These are phyloP conservation scores for Casuarina glauca DNA, from an alignment of 306 rosid species.

Conservation along the genomic window DNA sequence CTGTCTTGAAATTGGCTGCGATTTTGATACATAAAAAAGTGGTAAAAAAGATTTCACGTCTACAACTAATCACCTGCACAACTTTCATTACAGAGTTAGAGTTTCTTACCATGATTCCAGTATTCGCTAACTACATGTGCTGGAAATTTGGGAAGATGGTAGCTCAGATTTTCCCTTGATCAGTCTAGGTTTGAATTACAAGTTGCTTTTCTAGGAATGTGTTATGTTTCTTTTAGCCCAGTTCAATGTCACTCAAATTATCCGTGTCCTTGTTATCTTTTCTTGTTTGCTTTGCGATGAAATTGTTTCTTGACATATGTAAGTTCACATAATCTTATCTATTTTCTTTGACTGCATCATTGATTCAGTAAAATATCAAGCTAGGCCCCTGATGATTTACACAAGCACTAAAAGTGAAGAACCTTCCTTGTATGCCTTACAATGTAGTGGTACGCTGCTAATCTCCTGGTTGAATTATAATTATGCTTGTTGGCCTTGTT, in stretches of 20 bases:
- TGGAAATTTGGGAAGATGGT: constrained; percentile 95
- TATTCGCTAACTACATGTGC: constrained; percentile 80
- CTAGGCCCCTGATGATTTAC: constrained; percentile 80
- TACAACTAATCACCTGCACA: constrained; percentile 22
- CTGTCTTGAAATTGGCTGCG: background rate
- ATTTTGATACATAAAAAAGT: background rate
- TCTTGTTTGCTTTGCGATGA: background rate
- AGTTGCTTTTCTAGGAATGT: constrained; percentile 25
- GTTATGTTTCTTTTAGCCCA: constrained; percentile 20
- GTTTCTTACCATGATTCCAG: constrained; percentile 86
- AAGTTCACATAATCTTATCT: constrained; percentile 8
- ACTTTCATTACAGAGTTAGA: constrained; percentile 67
- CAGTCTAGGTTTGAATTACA: constrained; percentile 66
- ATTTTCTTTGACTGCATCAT: constrained; percentile 29
- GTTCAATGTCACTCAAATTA: constrained; percentile 11
- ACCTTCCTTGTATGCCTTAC: constrained; percentile 83
- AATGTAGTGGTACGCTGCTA: constrained; percentile 66
- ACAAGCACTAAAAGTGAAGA: constrained; percentile 90
- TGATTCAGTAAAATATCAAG: constrained; percentile 89
- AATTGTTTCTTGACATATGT: constrained; percentile 3
- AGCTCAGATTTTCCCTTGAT: constrained; percentile 75
- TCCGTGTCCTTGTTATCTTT: background rate
- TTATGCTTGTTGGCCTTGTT: constrained; percentile 31
- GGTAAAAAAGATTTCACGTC: background rate
- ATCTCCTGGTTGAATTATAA: constrained; percentile 21